Conservation (phyloP, 2,329 filamentous ascomycete species). For the Neonectria sp. region DNA sequence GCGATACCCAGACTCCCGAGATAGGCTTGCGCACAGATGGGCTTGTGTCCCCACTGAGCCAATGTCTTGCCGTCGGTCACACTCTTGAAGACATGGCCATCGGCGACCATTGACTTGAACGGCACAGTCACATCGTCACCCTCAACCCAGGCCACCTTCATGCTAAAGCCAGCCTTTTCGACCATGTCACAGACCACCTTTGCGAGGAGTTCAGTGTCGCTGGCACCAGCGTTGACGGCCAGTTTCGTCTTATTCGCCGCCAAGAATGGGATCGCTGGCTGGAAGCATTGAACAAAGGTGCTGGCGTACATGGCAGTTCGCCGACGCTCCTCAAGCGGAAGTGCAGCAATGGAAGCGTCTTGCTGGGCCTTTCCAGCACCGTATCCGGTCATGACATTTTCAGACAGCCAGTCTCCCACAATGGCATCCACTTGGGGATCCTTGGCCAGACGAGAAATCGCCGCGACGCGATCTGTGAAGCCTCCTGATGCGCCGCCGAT, state of each 20-base stretch:
- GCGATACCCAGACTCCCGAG: constrained; percentile 64
- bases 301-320: constrained; percentile 45
- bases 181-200: constrained; percentile 70
- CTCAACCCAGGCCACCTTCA: constrained; percentile 57
- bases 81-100: constrained; percentile 47
- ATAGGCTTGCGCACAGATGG: constrained; percentile 61
- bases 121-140: constrained; percentile 56
- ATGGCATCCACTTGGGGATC: constrained; percentile 34
- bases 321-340: constrained; percentile 22
- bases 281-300: constrained; percentile 50
- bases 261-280: constrained; percentile 51
- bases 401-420: constrained; percentile 50
- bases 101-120: constrained; percentile 44
- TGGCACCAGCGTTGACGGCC: constrained; percentile 56
- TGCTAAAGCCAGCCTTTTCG: constrained; percentile 63
- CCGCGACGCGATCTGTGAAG: constrained; percentile 51
- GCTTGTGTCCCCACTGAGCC: constrained; percentile 27
- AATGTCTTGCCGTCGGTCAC: constrained; percentile 33
- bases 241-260: constrained; percentile 52
- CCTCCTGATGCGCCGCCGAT: constrained; percentile 50
- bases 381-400: constrained; percentile 62
- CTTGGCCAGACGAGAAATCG: constrained; percentile 43
- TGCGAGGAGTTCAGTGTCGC: constrained; percentile 52
- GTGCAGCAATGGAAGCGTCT: constrained; percentile 32
- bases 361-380: constrained; percentile 42